Conservation (phyloP, 1,284 basidiomycete genomes). For the Naganishia sp. region DNA sequence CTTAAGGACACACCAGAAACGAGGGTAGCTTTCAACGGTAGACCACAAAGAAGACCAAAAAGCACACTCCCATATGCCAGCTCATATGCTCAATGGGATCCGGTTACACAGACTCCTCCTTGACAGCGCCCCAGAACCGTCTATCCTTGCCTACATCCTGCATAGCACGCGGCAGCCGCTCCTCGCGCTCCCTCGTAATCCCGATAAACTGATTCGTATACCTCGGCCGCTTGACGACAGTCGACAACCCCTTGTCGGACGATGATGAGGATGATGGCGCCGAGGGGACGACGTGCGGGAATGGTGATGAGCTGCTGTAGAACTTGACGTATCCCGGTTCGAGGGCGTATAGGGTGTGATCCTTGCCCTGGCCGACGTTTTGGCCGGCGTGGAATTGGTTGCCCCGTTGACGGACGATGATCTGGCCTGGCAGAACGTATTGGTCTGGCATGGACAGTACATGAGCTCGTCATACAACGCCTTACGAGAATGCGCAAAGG, state of each 20-base stretch:
- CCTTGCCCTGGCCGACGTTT: conserved; percentile 84
- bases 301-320: conserved; percentile 60
- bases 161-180: conserved; percentile 80
- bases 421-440: conserved; percentile 85
- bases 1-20: too few species aligned
- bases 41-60: too few species aligned
- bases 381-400: conserved; percentile 86
- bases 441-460: conserved; percentile 62
- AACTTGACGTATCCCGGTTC: conserved; percentile 88
- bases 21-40: neutral
- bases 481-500: too few species aligned
- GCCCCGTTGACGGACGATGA: conserved; percentile 88
- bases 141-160: conserved; percentile 59
- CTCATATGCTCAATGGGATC: neutral
- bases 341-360: conserved; percentile 86
- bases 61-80: neutral
- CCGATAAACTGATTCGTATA: conserved; percentile 71
- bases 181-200: conserved; percentile 72
- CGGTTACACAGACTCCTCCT: conserved; percentile 22
- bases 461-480: too few species aligned
- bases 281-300: conserved; percentile 56
- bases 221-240: conserved; percentile 47
- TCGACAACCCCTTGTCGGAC: conserved; percentile 63
- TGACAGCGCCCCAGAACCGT: conserved; percentile 47
- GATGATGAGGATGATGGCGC: conserved; percentile 28